Percentiles rank a stretch among this genome's conserved stretches.
Evolutionary conservation across 768 basidiomycete genomes (phyloP).

Genomic region (Termitomyces sp.): DNA sequence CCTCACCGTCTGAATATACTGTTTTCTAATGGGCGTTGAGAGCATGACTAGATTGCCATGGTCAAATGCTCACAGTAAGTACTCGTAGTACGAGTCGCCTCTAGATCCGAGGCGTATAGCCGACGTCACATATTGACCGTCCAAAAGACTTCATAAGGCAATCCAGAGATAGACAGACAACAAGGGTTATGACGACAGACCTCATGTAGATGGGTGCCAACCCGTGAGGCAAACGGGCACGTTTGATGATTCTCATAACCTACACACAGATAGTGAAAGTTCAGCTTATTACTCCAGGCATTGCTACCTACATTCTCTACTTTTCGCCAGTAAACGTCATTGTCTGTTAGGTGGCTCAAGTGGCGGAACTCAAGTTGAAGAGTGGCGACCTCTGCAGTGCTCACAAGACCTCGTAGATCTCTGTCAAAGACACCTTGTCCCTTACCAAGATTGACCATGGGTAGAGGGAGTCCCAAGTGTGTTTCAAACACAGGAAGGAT

Average conservation of each 20-base stretch:
- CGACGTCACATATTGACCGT: constrained; percentile 47
- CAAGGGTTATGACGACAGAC: constrained; percentile 29
- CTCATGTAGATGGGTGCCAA: constrained; percentile 82
- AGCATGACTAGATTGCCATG: not conserved
- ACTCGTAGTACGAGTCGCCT: constrained; percentile 94
- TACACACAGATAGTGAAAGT: constrained; percentile 10
- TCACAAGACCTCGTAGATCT: constrained; percentile 58
- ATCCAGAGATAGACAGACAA: not conserved
- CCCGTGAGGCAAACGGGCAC: constrained; percentile 58
- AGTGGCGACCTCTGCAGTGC: constrained; percentile 84
- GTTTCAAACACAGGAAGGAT: constrained; percentile 82
- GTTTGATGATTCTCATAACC: constrained; percentile 67
- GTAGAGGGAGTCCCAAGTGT: constrained; percentile 73
- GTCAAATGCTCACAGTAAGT: constrained; percentile 54
- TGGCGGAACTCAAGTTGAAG: constrained; percentile 91
- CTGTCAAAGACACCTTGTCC: constrained; percentile 53
- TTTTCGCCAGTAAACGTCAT: constrained; percentile 76
- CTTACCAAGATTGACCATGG: constrained; percentile 68
- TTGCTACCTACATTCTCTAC: constrained; percentile 56
- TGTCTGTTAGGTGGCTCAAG: constrained; percentile 71
- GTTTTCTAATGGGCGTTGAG: constrained; percentile 42
- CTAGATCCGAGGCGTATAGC: constrained; percentile 87
- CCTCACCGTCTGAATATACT: constrained; percentile 75
- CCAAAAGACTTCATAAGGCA: constrained; percentile 23
- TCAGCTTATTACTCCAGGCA: not conserved